phyloP scores from a whole-genome alignment of 768 basidiomycete genomes.

The Kwoniella sp. region DNA sequence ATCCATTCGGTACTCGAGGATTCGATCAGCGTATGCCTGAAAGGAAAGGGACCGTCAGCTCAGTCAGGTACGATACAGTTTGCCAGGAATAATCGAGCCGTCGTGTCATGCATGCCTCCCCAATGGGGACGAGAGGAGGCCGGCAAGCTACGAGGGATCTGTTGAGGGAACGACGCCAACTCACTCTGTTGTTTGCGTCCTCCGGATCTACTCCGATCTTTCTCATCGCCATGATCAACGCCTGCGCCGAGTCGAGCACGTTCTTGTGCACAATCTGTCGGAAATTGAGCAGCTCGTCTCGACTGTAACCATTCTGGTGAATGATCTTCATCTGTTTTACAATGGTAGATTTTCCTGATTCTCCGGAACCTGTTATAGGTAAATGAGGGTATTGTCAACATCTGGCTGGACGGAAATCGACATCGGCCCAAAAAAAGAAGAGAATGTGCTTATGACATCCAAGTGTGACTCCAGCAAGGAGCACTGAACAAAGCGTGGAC shows the following conservation, averaged over 20 bases:
- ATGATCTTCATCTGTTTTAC: slow-evolving; percentile 99
- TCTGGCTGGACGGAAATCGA: neutral
- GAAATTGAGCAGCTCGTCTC: slow-evolving; percentile 74
- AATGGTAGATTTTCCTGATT: slow-evolving; percentile 92
- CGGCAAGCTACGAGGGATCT: no score
- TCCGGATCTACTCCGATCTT: slow-evolving; percentile 80
- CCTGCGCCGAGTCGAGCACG: slow-evolving; percentile 84
- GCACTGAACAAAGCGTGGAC: no score
- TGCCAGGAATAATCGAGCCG: no score
- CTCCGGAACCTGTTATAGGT: slow-evolving; percentile 72
- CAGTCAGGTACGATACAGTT: neutral
- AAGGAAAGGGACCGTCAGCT: neutral
- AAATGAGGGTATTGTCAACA: neutral
- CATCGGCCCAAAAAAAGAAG: no score
- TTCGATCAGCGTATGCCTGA: slow-evolving; percentile 57
- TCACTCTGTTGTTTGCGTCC: slow-evolving; percentile 65
- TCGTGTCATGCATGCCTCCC: no score
- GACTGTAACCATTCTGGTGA: slow-evolving; percentile 84
- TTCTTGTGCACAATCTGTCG: slow-evolving; percentile 69
- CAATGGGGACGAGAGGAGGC: no score
- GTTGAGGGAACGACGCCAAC: slow-evolving; percentile 13
- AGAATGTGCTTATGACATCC: no score
- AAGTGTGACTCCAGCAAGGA: no score
- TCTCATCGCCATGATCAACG: slow-evolving; percentile 79
- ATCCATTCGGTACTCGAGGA: slow-evolving; percentile 59